Evolutionary conservation across 176 grass and related monocot species (phyloP).

Genomic region (Rhynchospora breviuscula): DNA sequence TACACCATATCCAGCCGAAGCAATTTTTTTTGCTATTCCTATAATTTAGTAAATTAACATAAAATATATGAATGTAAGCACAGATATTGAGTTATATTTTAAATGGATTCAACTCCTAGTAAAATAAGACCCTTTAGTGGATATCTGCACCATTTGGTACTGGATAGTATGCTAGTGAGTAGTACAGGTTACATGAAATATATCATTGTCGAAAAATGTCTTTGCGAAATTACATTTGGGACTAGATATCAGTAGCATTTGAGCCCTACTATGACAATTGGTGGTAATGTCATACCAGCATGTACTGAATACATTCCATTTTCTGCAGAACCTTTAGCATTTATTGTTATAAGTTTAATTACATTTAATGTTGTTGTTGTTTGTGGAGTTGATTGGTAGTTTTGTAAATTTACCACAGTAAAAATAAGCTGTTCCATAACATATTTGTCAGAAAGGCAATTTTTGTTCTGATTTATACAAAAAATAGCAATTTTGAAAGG

Average conservation of each 20-base stretch:
- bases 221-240: not conserved
- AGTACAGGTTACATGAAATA: not conserved
- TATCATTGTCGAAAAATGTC: not conserved
- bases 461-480: not conserved
- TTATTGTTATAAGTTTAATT: not conserved
- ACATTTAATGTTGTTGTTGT: not conserved
- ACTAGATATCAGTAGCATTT: not conserved
- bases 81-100: not conserved
- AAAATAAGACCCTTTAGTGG: not conserved
- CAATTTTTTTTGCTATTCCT: constrained; percentile 84
- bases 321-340: not conserved
- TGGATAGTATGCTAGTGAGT: not conserved
- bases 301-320: not conserved
- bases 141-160: not conserved
- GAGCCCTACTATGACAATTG: not conserved
- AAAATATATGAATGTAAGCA: not conserved
- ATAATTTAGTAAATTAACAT: constrained; percentile 15
- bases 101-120: not conserved
- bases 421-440: not conserved
- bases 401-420: not conserved
- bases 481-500: constrained; percentile 16
- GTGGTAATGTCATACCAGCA: not conserved
- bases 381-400: not conserved
- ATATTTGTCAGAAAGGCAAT: constrained; percentile 3
- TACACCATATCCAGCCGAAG: constrained; percentile 78